Evolutionary conservation across 805 yeast species (phyloP), one percentile per base, ranked within the genome.

Genomic region (Metschnikowia borealis): DNA sequence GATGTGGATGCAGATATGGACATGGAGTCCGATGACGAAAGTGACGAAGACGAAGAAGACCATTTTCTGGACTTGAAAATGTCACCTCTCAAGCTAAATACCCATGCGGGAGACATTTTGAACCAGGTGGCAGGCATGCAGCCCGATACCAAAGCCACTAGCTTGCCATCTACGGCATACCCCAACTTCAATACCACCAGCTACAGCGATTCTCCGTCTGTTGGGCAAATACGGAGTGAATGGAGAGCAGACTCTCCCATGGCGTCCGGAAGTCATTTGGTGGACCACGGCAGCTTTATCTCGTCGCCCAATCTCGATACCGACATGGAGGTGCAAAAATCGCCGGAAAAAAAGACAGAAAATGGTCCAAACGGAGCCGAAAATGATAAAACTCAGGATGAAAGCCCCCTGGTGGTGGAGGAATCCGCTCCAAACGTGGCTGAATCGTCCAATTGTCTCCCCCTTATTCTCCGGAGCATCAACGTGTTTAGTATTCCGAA

Each of bases 401-500:
- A 26, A 5, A 39, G 43, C n/a, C 43, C 17, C 3, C 11, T 26
- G 17, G 20, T 21, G 4, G 20, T 15, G 21, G 34, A 42, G 14
- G 45, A 20, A 11, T 7, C 38, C 4, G 45, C 20, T 8, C 45
- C 45, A 5, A 42, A 42, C 31, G 18, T 45, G n/a, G 55, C 68
- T 2, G 76, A 73, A 47, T 66, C 77, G 0, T 68, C 87, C 5
- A 85, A 84, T 55, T 83, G 84, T 66, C 64, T 86, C 33, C 91
- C 90, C 1, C 81, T 87, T 65, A 71, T 87, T 10, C 64, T 87
- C 26, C 68, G 91, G 51, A 80, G 83, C 38, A 78, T 85, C 51
- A 84, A 88, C 17, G 70, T 84, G 0, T 71, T 77, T 40, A 77
- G 87, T 0, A 81, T 87, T 10, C 92, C 95, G 0, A 69, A 73